Evolutionary conservation across 2,329 filamentous ascomycete genomes (phyloP), one percentile per base, ranked within the genome.

Genomic region (Ramichloridium luteum): DNA sequence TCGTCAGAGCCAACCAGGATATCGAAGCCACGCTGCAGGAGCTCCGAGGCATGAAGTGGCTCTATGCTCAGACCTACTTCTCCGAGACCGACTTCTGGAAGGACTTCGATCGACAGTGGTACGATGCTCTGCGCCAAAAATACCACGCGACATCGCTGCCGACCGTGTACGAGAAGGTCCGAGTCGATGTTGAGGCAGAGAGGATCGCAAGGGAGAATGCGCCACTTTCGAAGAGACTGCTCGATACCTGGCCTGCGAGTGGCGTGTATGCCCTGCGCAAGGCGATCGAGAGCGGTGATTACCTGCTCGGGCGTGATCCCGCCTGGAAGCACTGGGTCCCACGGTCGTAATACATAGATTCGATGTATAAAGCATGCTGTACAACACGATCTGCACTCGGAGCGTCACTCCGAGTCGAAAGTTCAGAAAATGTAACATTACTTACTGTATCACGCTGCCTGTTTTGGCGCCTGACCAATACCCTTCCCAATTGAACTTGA

Each of bases 21-120:
- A 58, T 82, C 1, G 77, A 81, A 54, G 55, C 60, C 6, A 71
- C 68, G 33, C 61, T 80, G 0, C 62, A 64, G 6, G 65, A 69
- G 15, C 60, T 77, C 5, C 62, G 68, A 2, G 77, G 77, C 4
- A 74, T 72, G 60, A 80, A 80, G 54, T 79, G 74, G 61, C 56
- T 82, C 1, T 82, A 82, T 40, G 74, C 75, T 1, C 75, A 80
- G 35, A 71, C 73, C 0, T 80, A 75, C 53, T 79, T 79, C 50
- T 70, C 65, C 3, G 69, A 77, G 48, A 64, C 70, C 0, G 77
- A 81, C 41, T 82, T 82, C 49, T 80, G 77, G 76, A 51, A 59
- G 6, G 62, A 70, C 32, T 81, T 80, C 38, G 68, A 78, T 47
- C 59, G 63, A 22, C 44, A 57, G 5, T 70, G 69, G 47, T 80